phyloP scores from a whole-genome alignment of 192 early-diverging fungal species.

The Coemansia biformis region DNA sequence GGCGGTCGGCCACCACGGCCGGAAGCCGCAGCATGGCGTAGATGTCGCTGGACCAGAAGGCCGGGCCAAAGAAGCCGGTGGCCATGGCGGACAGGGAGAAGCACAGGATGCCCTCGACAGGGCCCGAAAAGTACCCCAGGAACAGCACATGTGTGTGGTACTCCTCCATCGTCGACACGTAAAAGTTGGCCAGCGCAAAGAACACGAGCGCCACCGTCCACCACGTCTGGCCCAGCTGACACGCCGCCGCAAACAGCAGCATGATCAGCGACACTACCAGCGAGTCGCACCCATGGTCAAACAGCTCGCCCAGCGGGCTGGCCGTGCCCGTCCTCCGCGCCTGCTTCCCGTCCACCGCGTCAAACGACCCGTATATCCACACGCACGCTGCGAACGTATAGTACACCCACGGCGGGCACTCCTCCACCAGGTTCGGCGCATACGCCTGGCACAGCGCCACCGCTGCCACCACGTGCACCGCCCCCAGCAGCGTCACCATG shows the following conservation, averaged over 20 bases:
- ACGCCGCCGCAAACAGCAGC: conserved; percentile 56
- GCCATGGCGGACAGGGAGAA: conserved; percentile 55
- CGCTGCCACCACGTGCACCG: conserved; percentile 73
- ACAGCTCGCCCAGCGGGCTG: conserved; percentile 89
- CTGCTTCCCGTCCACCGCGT: conserved; percentile 95
- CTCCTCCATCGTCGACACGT: conserved; percentile 90
- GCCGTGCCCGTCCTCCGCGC: conserved; percentile 81
- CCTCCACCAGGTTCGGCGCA: conserved; percentile 61
- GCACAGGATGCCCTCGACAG: conserved; percentile 84
- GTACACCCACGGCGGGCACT: conserved; percentile 79
- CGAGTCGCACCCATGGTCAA: conserved; percentile 87
- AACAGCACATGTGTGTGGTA: conserved; percentile 87
- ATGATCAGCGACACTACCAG: conserved; percentile 60
- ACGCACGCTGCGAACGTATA: conserved; percentile 70
- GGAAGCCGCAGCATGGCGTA: conserved; percentile 33
- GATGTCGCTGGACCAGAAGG: conserved; percentile 36
- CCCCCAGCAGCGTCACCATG: conserved; percentile 82
- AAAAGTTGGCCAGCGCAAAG: conserved; percentile 78
- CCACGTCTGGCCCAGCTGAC: conserved; percentile 69
- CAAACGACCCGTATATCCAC: conserved; percentile 84
- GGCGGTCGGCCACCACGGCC: conserved; percentile 10
- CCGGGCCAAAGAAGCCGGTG: conserved; percentile 60
- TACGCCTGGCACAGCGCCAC: conserved; percentile 66
- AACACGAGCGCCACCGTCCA: conserved; percentile 55
- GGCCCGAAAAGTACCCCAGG: conserved; percentile 77